These are phyloP conservation scores for Pterocarpus santalinus DNA, from an alignment of 306 rosid species.

Conservation along the genomic window DNA sequence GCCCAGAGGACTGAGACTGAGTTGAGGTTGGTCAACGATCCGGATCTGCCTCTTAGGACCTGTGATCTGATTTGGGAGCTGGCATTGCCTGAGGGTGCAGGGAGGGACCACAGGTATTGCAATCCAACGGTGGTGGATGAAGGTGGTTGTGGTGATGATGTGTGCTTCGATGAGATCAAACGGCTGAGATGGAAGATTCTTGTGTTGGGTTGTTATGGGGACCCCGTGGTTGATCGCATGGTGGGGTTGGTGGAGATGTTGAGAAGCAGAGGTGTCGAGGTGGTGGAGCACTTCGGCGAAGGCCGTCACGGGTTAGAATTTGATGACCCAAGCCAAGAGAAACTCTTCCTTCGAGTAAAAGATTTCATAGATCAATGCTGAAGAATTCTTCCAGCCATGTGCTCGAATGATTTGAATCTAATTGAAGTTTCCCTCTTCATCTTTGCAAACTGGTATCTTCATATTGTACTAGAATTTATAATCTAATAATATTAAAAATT, in stretches of 20 bases:
- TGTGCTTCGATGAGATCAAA: slow-evolving; percentile 14
- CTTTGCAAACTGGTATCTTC: no score
- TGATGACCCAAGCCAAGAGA: slow-evolving; percentile 26
- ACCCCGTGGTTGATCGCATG: slow-evolving; percentile 55
- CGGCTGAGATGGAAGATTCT: slow-evolving; percentile 44
- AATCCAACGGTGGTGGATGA: slow-evolving; percentile 45
- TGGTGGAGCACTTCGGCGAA: slow-evolving; percentile 19
- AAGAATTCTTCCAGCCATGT: neutral
- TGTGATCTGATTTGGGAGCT: slow-evolving; percentile 55
- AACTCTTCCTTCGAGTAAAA: slow-evolving; percentile 30
- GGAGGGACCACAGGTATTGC: slow-evolving; percentile 54
- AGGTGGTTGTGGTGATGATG: neutral
- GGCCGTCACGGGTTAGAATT: slow-evolving; percentile 54
- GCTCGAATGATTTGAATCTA: no score
- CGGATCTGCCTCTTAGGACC: slow-evolving; percentile 21
- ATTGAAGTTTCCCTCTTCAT: no score
- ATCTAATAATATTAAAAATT: no score
- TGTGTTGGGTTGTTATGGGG: slow-evolving; percentile 47
- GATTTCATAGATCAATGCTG: slow-evolving; percentile 14
- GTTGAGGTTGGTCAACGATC: slow-evolving; percentile 38
- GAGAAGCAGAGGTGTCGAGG: slow-evolving; percentile 38
- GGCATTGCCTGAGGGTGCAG: slow-evolving; percentile 54
- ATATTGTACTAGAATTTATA: no score
- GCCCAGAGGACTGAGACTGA: slow-evolving; percentile 55
- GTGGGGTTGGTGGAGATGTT: slow-evolving; percentile 42